Evolutionary conservation across 2,329 filamentous ascomycete species (phyloP).

Genomic region (Colletotrichum australisinense): DNA sequence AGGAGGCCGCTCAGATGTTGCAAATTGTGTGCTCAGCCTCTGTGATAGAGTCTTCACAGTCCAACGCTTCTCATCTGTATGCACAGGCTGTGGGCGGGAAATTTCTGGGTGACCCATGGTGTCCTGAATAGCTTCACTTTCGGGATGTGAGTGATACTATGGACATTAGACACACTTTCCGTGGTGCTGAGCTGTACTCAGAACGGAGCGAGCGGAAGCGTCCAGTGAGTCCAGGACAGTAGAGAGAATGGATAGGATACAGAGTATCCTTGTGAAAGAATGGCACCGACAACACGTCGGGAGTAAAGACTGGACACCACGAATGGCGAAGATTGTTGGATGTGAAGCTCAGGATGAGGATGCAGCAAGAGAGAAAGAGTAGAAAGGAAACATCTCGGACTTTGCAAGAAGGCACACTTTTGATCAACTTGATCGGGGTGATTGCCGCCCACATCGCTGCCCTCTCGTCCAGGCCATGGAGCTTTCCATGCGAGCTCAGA

Average conservation of each 20-base stretch:
- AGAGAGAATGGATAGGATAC: background rate
- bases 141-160: too few species aligned
- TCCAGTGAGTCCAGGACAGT: too few species aligned
- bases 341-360: background rate
- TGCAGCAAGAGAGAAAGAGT: background rate
- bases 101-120: constrained; percentile 4
- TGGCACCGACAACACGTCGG: constrained; percentile 4
- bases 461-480: background rate
- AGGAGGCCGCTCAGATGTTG: background rate
- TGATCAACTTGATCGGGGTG: background rate
- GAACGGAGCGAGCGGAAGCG: too few species aligned
- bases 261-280: constrained; percentile 4
- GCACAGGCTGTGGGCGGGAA: background rate
- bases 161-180: too few species aligned
- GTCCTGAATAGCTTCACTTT: background rate
- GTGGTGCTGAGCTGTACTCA: too few species aligned
- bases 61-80: constrained; percentile 5
- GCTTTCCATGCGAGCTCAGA: background rate
- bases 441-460: background rate
- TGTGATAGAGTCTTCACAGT: background rate
- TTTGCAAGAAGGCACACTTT: background rate
- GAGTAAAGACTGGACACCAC: constrained; percentile 4
- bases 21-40: background rate
- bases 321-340: background rate
- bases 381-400: background rate